A percentile compares a stretch with the other conserved stretches of the same genome.
phyloP scores from a whole-genome alignment of 2,329 filamentous ascomycete species.

The Volutella citrinella region DNA sequence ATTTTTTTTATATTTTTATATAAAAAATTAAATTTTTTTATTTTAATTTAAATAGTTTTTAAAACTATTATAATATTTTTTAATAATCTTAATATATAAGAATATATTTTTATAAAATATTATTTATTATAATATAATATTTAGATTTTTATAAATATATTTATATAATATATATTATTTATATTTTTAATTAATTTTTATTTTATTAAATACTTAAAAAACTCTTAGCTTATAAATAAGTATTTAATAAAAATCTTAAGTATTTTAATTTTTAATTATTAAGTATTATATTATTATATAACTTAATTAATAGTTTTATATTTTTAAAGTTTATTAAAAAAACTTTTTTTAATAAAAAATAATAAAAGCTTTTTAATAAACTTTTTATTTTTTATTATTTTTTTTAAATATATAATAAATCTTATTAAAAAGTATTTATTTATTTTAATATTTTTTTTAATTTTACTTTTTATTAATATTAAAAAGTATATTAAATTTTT shows the following conservation, averaged over 20 bases:
- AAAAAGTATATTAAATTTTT: background rate
- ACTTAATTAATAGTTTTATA: too few species aligned
- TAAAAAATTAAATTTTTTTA: background rate
- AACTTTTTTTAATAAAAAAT: too few species aligned
- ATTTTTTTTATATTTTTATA: background rate
- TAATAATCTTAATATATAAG: background rate
- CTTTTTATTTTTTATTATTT: too few species aligned
- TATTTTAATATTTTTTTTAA: too few species aligned
- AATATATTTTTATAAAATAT: background rate
- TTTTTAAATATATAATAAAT: too few species aligned
- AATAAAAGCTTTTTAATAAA: too few species aligned
- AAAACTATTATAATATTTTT: background rate
- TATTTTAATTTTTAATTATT: background rate
- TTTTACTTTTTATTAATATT: too few species aligned
- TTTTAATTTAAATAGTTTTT: background rate
- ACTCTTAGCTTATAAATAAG: background rate
- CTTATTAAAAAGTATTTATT: too few species aligned
- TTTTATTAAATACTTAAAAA: background rate
- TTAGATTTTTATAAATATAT: background rate
- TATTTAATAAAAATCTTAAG: background rate
- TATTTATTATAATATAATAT: background rate
- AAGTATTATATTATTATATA: too few species aligned
- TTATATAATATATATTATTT: background rate
- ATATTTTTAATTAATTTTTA: background rate
- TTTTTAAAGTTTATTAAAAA: too few species aligned